Base-by-base conservation (phyloP, 2,329 filamentous ascomycete species). In the Cladosporium sphaerospermum region DNA sequence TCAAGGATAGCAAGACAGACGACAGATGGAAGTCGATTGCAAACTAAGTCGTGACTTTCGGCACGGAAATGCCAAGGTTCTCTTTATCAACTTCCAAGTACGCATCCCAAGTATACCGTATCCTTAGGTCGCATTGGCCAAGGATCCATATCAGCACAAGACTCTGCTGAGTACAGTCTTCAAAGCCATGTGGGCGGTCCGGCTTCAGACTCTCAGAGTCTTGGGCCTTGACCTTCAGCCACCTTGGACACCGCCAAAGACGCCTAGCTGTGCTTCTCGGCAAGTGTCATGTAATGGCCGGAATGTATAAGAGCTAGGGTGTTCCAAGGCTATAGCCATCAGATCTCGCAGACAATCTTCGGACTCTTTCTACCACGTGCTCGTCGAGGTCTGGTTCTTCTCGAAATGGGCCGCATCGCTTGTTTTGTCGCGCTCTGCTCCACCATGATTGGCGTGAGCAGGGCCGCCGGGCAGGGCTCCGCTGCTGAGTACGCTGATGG, bases 401-500 rank as follows among this genome's bases (percentile, higher is more conserved):
- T 28, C 52, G 49, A 42, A n/a, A 59, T 59, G 57, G 51, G 54
- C 43, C 40, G 28, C 18, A 13, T 50, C 34, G 44, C 16, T 23
- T 50, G 44, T 14, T 31, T 55, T 37, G 40, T 45, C 23, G 50
- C 51, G 16, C 16, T 55, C n/a, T 57, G 57, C 55, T 54, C 55
- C 31, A 48, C 53, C 23, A 48, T 59, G 28, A 37, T 52, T 9
- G 41, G 42, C 23, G 11, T 51, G 40, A 46, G 53, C 50, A 56
- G 34, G 41, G 56, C 54, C 10, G 56, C 56, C 33, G 49, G 45
- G 3, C 54, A 54, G 37, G 57, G 54, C 43, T 44, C 48, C 14
- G 43, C 53, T 31, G 54, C 56, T 40, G 55, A 61, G 18, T 61
- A 61, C 52, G 56, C 44, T 10, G 59, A 58, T 46, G 56, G 58